Evolutionary conservation across 805 yeast species (phyloP), one percentile per base, ranked within the genome.

Genomic region (Komagataella pseudopastoris): DNA sequence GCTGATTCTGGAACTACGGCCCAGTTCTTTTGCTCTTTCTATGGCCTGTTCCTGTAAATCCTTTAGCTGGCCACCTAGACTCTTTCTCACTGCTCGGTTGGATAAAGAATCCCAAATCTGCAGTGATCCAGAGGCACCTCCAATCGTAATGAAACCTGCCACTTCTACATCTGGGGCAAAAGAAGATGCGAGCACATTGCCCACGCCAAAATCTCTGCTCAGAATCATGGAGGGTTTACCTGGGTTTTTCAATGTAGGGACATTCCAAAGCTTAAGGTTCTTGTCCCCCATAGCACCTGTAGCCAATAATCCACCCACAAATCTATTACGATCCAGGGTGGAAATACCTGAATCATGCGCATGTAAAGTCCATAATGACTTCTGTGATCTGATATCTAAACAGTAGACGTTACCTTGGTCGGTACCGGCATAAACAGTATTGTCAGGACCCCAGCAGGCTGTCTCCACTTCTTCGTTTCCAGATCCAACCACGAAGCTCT

Each of bases 301-400:
- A 22, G 82, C 80, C 62, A 93, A 66, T 73, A 87, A 69, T 17
- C 91, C 93, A 23, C 83, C 81, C 36, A 88, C 64, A 62, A 71
- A 77, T 23, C 64, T 63, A 68, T 88, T 90, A 44, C 83, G 75
- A 57, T 83, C 84, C 58, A 93, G 75, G 2, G 91, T 74, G 4
- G 96, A 84, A 55, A 93, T 84, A 55, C 96, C 97, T 2, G 95
- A 78, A 68, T 93, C 98, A 65, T 93, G 99, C 2, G 98, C 98
- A 66, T 93, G 96, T 58, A 93, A 73, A 2, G 96, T 88, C 99
- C 99, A 93, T 36, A 91, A 60, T 17, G 97, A 90, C 56, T 75
- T 76, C 52, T 73, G 70, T 50, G 69, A 70, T 65, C 96, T 80
- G 47, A 88, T 84, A 66, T 91, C 99, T 60, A 85, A 91, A 55